These are phyloP conservation scores for Ustilago shanxiensis DNA, from an alignment of 1,284 basidiomycete genomes.

Conservation along the genomic window DNA sequence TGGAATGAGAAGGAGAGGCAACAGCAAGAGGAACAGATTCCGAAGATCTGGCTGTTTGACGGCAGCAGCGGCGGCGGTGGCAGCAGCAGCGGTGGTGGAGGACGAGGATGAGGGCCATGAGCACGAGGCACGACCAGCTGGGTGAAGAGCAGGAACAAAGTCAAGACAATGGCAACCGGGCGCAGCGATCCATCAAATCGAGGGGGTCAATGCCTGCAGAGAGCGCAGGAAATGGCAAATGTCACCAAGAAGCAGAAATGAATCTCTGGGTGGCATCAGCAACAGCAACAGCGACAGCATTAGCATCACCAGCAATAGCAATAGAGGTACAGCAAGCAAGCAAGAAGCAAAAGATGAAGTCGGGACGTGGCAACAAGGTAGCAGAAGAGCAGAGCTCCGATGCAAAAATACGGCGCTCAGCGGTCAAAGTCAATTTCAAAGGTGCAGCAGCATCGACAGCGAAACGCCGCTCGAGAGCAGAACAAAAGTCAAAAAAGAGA, in stretches of 20 bases:
- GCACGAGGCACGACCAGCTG: too few relatives aligned
- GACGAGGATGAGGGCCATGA: background rate
- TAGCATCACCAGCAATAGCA: background rate
- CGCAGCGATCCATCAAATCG: conserved; percentile 1
- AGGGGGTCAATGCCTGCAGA: background rate
- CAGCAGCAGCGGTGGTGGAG: background rate
- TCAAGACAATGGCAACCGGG: background rate
- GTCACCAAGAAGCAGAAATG: background rate
- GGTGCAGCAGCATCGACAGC: background rate
- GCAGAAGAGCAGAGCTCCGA: conserved; percentile 9
- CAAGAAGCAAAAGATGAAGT: background rate
- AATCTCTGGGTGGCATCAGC: background rate
- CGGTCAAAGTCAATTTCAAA: background rate
- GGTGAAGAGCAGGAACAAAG: background rate
- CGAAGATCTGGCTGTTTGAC: conserved; percentile 31
- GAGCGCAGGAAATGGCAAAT: conserved; percentile 7
- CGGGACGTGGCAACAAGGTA: conserved; percentile 4
- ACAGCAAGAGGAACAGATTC: conserved; percentile 26
- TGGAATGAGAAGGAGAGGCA: background rate
- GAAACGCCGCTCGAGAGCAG: background rate
- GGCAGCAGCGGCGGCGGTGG: conserved; percentile 3
- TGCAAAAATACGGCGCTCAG: conserved; percentile 12
- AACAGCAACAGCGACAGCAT: background rate
- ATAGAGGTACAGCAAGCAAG: too few relatives aligned
- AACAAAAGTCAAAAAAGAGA: background rate